Percentiles rank a stretch among this genome's conserved stretches.
Conservation (phyloP, 2,329 filamentous ascomycete species). For the Cercospora sesami region DNA sequence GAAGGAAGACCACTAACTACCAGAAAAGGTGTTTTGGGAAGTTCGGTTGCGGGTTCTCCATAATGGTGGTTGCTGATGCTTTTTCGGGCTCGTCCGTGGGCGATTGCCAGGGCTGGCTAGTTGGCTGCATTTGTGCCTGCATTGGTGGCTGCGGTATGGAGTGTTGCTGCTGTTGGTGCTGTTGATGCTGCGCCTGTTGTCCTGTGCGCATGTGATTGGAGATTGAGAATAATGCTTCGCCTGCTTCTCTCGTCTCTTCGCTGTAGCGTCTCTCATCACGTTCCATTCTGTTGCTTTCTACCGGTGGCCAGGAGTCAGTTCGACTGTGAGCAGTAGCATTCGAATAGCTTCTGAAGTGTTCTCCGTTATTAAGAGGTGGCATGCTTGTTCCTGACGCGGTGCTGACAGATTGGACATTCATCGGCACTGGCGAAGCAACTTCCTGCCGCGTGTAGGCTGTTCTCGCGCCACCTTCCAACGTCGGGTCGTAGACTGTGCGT, state of each 20-base stretch:
- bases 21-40: conserved; percentile 30
- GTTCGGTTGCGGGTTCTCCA: conserved; percentile 14
- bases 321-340: background rate
- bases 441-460: background rate
- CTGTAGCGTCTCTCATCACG: conserved; percentile 24
- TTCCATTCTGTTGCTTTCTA: background rate
- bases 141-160: conserved; percentile 6
- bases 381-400: background rate
- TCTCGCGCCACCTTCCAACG: background rate
- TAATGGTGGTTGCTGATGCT: background rate
- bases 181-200: conserved; percentile 8
- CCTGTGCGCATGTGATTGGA: conserved; percentile 21
- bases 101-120: conserved; percentile 11
- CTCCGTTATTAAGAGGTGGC: background rate
- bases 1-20: background rate
- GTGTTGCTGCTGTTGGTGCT: conserved; percentile 9
- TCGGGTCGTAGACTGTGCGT: conserved; percentile 6
- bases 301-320: conserved; percentile 13
- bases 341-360: background rate
- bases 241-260: conserved; percentile 28
- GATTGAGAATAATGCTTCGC: conserved; percentile 28
- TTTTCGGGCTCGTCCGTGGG: background rate
- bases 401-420: background rate
- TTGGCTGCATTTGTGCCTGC: background rate
- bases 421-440: background rate